These are phyloP conservation scores for Gonapodya prolifera DNA, from an alignment of 192 early-diverging fungal genomes.

Conservation along the genomic window DNA sequence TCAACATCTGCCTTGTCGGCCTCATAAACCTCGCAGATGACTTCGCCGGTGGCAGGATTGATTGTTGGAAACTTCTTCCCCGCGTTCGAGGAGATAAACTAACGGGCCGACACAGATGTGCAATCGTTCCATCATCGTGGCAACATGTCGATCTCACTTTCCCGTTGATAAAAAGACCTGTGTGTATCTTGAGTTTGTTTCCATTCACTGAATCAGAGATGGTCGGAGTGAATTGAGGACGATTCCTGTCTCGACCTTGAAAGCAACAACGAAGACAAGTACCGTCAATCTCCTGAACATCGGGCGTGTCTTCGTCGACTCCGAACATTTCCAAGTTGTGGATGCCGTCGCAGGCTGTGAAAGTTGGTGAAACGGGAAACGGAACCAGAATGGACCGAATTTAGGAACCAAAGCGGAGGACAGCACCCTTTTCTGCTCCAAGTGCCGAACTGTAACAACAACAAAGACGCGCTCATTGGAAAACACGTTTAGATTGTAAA, in stretches of 20 bases:
- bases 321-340: not conserved
- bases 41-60: constrained; percentile 3
- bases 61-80: not conserved
- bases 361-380: too few relatives aligned
- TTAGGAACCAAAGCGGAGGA: too few relatives aligned
- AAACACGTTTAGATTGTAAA: too few relatives aligned
- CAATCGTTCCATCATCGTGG: not conserved
- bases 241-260: too few relatives aligned
- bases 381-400: too few relatives aligned
- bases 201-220: not conserved
- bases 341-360: too few relatives aligned
- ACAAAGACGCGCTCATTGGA: too few relatives aligned
- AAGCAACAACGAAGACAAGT: not conserved
- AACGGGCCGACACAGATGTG: not conserved
- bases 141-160: too few relatives aligned
- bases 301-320: not conserved
- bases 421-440: too few relatives aligned
- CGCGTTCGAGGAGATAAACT: not conserved
- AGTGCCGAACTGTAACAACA: too few relatives aligned
- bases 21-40: constrained; percentile 4
- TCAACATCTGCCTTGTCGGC: constrained; percentile 4
- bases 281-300: not conserved
- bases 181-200: not conserved
- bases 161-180: not conserved
- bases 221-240: not conserved